phyloP scores from a whole-genome alignment of 192 early-diverging fungal genomes.

The Backusella morwellensis region DNA sequence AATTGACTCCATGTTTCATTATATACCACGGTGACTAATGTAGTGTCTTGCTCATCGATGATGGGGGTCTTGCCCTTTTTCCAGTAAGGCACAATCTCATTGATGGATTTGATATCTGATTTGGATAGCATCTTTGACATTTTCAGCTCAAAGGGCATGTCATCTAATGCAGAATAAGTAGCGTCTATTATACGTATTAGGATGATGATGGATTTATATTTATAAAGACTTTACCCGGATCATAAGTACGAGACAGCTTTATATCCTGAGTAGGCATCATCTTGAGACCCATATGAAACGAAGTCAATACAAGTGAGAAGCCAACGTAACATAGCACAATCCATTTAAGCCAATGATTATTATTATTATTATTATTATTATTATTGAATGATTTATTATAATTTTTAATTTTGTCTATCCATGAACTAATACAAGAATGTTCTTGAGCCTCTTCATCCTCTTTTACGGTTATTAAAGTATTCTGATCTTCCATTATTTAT shows the following conservation, averaged over 20 bases:
- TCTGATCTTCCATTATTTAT: not conserved
- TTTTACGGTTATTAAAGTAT: not conserved
- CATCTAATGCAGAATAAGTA: constrained; percentile 23
- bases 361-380: not conserved
- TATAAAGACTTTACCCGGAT: constrained; percentile 10
- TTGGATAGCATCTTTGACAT: constrained; percentile 35
- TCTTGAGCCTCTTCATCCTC: not conserved
- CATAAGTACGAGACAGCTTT: constrained; percentile 22
- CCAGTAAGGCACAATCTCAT: constrained; percentile 34
- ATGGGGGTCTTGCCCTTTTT: constrained; percentile 24
- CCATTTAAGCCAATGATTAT: not conserved
- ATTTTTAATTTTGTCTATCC: not conserved
- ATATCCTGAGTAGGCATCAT: not conserved
- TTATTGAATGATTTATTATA: not conserved
- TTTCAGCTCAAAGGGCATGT: constrained; percentile 23
- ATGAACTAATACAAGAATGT: not conserved
- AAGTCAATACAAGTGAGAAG: not conserved
- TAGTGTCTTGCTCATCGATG: constrained; percentile 31
- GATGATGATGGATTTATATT: not conserved
- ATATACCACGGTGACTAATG: constrained; percentile 43
- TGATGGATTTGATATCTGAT: not conserved
- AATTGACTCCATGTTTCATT: constrained; percentile 41
- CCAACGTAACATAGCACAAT: not conserved
- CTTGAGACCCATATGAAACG: not conserved
- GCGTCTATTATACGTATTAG: constrained; percentile 1